A percentile compares a stretch with the other conserved stretches of the same genome.
These are phyloP conservation scores for Garcia nutans DNA, from an alignment of 345 rosid genomes.

Conservation along the genomic window DNA sequence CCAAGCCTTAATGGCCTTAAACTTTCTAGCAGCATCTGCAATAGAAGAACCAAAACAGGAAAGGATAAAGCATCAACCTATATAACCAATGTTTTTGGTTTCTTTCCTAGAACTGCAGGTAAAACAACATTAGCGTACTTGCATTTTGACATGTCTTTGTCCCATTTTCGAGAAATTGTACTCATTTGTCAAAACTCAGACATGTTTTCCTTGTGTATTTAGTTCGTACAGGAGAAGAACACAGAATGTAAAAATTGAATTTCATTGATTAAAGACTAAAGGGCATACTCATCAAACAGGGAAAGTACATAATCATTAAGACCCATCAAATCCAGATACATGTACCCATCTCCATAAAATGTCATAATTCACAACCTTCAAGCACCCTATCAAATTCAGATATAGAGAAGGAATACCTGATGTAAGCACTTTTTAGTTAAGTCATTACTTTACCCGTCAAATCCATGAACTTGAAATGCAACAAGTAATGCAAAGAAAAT, in stretches of 20 bases:
- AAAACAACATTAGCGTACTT: too few species aligned
- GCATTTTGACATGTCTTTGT: background rate
- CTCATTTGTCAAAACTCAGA: background rate
- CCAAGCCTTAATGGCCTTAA: constrained; percentile 84
- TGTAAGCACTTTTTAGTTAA: background rate
- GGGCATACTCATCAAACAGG: background rate
- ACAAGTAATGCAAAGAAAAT: background rate
- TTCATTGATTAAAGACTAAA: background rate
- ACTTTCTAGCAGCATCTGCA: constrained; percentile 69
- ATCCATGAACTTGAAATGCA: background rate
- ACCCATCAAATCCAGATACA: background rate
- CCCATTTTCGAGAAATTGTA: background rate
- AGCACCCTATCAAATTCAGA: background rate
- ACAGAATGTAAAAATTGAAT: background rate
- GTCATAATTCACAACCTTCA: background rate
- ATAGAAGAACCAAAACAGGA: background rate
- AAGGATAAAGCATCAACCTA: background rate
- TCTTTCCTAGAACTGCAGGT: background rate
- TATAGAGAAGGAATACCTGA: background rate
- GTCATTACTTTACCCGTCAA: background rate
- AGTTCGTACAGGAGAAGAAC: background rate
- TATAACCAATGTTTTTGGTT: background rate
- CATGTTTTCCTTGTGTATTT: background rate
- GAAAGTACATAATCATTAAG: background rate
- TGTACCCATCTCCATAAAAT: background rate